Evolutionary conservation across 176 grass and related monocot genomes (phyloP).

Genomic region (Oryza rufipogon): DNA sequence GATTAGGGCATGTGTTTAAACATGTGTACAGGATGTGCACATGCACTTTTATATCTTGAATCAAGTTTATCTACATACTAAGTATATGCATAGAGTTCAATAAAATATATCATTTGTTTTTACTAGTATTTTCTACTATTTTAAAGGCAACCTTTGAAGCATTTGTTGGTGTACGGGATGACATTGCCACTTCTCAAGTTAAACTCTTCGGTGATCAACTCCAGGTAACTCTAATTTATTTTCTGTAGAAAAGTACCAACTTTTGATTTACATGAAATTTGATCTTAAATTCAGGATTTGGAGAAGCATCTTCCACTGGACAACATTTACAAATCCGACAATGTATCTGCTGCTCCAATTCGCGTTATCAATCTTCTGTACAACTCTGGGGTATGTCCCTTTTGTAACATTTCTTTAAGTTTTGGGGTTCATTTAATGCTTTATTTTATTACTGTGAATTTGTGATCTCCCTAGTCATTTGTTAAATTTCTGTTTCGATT

Average conservation of each 20-base stretch:
- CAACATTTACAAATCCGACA: slow-evolving; percentile 82
- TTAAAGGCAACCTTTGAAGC: slow-evolving; percentile 88
- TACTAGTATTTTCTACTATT: slow-evolving; percentile 29
- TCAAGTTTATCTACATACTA: slow-evolving; percentile 19
- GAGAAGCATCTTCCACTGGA: slow-evolving; percentile 96
- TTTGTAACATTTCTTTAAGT: slow-evolving; percentile 33
- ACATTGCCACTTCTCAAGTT: slow-evolving; percentile 85
- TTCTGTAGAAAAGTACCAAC: slow-evolving; percentile 14
- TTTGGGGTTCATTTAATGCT: slow-evolving; percentile 18
- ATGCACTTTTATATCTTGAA: not conserved
- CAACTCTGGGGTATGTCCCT: slow-evolving; percentile 81
- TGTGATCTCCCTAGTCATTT: not conserved
- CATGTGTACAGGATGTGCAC: not conserved
- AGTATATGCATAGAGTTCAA: not conserved
- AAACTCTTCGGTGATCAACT: slow-evolving; percentile 82
- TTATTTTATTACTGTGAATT: not conserved
- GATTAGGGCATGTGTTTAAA: not conserved
- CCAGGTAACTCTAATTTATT: slow-evolving; percentile 44
- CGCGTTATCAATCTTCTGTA: slow-evolving; percentile 92
- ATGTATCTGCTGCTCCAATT: slow-evolving; percentile 86
- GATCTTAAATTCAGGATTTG: slow-evolving; percentile 60
- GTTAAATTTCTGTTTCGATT: not conserved
- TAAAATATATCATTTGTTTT: not conserved
- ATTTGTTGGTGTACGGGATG: slow-evolving; percentile 84
- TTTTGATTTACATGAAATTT: slow-evolving; percentile 32